Evolutionary conservation across 2,329 filamentous ascomycete genomes (phyloP), one percentile per base, ranked within the genome.

Genomic region (Colletotrichum orchidophilum): DNA sequence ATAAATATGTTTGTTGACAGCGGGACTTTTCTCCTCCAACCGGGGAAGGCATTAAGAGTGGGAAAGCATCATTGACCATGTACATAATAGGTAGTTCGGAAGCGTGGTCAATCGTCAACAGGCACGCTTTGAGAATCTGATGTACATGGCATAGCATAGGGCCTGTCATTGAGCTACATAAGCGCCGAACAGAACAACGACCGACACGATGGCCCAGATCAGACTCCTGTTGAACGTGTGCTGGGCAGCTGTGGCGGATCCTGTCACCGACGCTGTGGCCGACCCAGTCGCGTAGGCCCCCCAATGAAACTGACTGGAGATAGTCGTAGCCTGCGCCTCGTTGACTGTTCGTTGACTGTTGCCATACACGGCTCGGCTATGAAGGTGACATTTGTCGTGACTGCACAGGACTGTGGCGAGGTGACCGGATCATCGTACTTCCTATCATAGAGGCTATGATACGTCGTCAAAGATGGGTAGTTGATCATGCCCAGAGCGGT

Each of bases 231-330:
- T 29, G 5, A 29, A 29, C 27, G 8, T 31, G 18, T 18, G 26
- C 5, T 11, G 26, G 13, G 52, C 15, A 29, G 18, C 74, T 66
- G 13, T 67, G 72, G 12, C 73, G 71, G 24, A 79, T 66, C 26
- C 77, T 68, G n/a, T 76, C 78, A 52, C 72, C 73, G 27, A 76
- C 73, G 26, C 78, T 75, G 67, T 77, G 77, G 66, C 77, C 78
- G 72, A 79, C 78, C 31, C 76, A 63, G 46, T 77, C 54, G 18
- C 63, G 57, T 33, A 66, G 33, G 63, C 24, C 6, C 63, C 61
- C 68, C 55, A 70, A 1, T 46, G 54, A 35, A 62, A 11, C 24
- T 26, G 15, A 6, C 63, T 70, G 18, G 67, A 70, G 13, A 70
- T 50, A 27, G 63, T 70, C 49, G 9, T 58, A 39, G 60, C 67